Base-by-base conservation (phyloP, 2,329 filamentous ascomycete genomes). In the Dactylonectria estremocensis region DNA sequence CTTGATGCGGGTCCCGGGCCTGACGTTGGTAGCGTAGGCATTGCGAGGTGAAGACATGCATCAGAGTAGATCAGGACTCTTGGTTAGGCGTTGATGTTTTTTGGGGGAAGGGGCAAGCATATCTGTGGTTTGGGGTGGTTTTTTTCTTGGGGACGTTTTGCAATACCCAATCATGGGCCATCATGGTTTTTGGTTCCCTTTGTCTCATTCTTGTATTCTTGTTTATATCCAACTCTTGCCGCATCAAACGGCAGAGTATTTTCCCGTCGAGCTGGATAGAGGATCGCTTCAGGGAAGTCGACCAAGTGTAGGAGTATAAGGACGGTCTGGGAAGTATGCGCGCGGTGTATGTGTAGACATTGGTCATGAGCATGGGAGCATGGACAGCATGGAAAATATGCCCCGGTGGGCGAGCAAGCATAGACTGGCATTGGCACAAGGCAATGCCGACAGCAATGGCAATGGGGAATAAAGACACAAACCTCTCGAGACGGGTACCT, bases 1-100 rank as follows among this genome's bases (percentile, higher is more conserved):
- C 67, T 73, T 53, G 74, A 75, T 53, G 67, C 67, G 28, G 71
- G 73, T 28, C 65, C 71, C 8, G 69, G 69, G 33, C 68, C 71
- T 31, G 67, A 68, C 18, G 46, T 67, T 14, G 61, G 50, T 45
- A 63, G 69, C 28, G 65, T 64, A 16, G 61, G 68, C 22, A 16
- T 58, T 40, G 64, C 66, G n/a, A 70, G 68, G 37, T 70, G 66
- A 46, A 35, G 10, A 35, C 31, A 43, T 46, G 24, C 16, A 14
- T 60, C 18, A 7, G 8, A 20, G 18, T 55, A 8, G 31, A 14
- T 14, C 13, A 7, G 24, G 56, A 45, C 49, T 68, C n/a, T 50
- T 37, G 14, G 40, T 60, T 22, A 40, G 56, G 56, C 61, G 66
- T 64, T n/a, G n/a, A n/a, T n/a, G n/a, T n/a, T n/a, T 61, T 43